phyloP scores from a whole-genome alignment of 129 eudicot genomes.

The Kitagawia praeruptora region DNA sequence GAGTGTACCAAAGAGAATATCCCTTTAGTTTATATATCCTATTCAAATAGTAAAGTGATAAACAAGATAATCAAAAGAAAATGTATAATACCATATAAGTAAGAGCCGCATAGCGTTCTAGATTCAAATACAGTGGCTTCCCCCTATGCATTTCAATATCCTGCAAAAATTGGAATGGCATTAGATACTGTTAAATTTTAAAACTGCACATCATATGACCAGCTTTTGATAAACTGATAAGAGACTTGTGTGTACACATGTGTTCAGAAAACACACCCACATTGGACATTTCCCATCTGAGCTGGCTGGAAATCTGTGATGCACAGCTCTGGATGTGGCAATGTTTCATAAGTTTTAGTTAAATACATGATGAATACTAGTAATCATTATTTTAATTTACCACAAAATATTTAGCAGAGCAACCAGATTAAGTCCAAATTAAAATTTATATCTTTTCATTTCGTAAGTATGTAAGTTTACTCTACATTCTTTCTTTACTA shows the following conservation, averaged over 20 bases:
- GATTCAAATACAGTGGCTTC: conserved; percentile 76
- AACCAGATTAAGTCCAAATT: too few species aligned
- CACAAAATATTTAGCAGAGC: too few species aligned
- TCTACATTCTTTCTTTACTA: too few species aligned
- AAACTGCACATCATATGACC: background rate
- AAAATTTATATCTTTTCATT: too few species aligned
- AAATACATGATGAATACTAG: too few species aligned
- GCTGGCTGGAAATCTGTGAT: too few species aligned
- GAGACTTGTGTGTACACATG: background rate
- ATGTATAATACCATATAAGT: conserved; percentile 60
- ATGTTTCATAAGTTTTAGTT: too few species aligned
- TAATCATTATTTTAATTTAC: too few species aligned
- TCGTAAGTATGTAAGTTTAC: too few species aligned
- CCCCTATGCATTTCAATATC: conserved; percentile 87
- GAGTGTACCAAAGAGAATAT: too few species aligned
- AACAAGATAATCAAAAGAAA: conserved; percentile 13
- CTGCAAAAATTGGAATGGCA: conserved; percentile 27
- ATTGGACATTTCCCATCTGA: too few species aligned
- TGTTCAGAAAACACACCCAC: background rate
- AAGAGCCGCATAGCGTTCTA: conserved; percentile 86
- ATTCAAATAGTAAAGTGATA: background rate
- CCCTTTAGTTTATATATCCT: background rate
- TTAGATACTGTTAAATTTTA: background rate
- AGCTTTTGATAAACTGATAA: background rate
- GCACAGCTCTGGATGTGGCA: too few species aligned